Evolutionary conservation across 2,329 filamentous ascomycete genomes (phyloP).

Genomic region (Diplodia intermedia): DNA sequence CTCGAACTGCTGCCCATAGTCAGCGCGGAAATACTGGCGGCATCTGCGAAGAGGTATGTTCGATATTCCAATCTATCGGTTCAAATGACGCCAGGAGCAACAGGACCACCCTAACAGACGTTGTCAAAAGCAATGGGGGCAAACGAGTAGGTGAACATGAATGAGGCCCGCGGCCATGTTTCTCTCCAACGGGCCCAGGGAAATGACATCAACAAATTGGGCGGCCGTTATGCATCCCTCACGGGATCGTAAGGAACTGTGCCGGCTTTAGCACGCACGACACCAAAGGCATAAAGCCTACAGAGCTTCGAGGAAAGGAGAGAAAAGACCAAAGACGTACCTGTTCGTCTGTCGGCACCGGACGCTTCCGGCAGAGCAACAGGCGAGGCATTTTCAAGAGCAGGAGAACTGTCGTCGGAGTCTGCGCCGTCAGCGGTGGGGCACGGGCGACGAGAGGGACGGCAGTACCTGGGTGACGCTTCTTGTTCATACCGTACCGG

Average conservation of each 20-base stretch:
- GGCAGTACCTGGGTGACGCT: neutral
- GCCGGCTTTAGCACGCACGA: neutral
- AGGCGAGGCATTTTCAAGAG: neutral
- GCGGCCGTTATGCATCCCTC: neutral
- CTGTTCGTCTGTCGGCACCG: neutral
- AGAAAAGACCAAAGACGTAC: neutral
- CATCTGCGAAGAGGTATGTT: neutral
- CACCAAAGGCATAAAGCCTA: neutral
- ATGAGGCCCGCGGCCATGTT: neutral
- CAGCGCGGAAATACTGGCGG: neutral
- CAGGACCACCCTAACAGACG: neutral
- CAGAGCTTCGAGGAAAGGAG: neutral
- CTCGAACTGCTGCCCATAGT: neutral
- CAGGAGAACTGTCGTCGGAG: neutral
- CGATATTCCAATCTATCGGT: neutral
- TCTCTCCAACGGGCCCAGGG: neutral
- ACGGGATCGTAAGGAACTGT: slow-evolving; percentile 6
- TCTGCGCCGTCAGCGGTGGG: neutral
- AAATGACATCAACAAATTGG: neutral
- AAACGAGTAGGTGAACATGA: neutral
- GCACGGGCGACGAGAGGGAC: neutral
- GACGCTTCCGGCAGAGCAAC: neutral
- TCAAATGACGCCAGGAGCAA: neutral
- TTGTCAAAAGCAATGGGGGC: neutral
- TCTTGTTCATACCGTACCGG: slow-evolving; percentile 44